Base-by-base conservation (phyloP, 106 monocot species). In the Dioscorea zingiberensis region DNA sequence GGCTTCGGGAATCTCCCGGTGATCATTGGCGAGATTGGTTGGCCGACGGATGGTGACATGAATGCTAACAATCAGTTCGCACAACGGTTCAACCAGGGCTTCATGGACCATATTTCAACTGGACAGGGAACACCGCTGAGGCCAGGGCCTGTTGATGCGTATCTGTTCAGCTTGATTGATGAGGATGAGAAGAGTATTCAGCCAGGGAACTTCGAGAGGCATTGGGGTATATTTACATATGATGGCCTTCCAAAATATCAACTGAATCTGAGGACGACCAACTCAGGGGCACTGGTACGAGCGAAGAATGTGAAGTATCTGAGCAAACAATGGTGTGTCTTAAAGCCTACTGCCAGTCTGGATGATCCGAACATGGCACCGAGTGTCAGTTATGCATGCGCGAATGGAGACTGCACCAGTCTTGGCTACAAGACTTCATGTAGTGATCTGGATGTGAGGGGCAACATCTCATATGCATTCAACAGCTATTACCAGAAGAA, bases 401-500 rank as follows among this genome's bases (percentile, higher is more conserved):
- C 57, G 3, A 80, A 67, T 23, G 83, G 83, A 3, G 93, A 93
- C 56, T 93, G 93, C 76, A 89, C 93, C 1, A 86, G 85, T 55
- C 81, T 93, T 8, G 93, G 93, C 2, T 93, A 89, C 38, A 79
- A 74, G 71, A 88, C 93, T 18, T 85, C 85, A 0, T 93, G 93
- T 15, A 62, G 87, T 4, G 64, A 71, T 60, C 78, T 95, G 3
- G 94, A 95, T 59, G 71, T 55, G 0, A 62, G 69, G 25, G 91
- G 91, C 2, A 95, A 95, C 71, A 69, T 91, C 18, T 95, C 94
- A 1, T 88, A 95, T 60, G 91, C 87, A 25, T 91, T 83, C 73
- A 95, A 95, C 59, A 91, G 74, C 57, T 95, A 95, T 65, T 95
- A 88, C 67, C 94, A 95, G 74, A 82, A 68, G 71, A 88, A 85